Percentiles rank a stretch among this genome's conserved stretches.
phyloP scores from a whole-genome alignment of 495 filamentous ascomycete genomes.

The Hypoxylon fuscum region DNA sequence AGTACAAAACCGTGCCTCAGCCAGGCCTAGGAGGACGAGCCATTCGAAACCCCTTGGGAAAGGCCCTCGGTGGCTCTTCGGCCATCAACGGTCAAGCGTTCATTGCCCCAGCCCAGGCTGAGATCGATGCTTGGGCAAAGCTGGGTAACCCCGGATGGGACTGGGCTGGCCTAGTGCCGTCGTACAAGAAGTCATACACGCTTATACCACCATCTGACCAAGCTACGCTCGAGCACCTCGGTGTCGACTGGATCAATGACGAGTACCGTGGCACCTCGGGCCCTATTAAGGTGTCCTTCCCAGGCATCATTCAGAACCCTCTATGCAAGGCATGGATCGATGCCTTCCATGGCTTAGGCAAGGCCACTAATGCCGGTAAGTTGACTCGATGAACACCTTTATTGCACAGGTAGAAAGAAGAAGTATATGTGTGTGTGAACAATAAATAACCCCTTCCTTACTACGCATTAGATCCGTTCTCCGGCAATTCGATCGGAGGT shows the following conservation, averaged over 20 bases:
- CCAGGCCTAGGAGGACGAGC: conserved; percentile 45
- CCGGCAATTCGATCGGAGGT: conserved; percentile 52
- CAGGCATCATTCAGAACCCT: conserved; percentile 6
- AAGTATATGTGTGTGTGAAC: conserved; percentile 43
- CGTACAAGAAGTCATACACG: conserved; percentile 55
- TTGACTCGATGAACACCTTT: conserved; percentile 17
- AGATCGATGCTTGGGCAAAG: conserved; percentile 62
- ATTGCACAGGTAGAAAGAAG: too few relatives aligned
- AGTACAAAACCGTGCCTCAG: conserved; percentile 62
- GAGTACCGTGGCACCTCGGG: conserved; percentile 45
- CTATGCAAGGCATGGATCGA: conserved; percentile 37
- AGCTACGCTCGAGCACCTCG: conserved; percentile 43
- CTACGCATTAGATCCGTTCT: conserved; percentile 46
- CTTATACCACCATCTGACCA: conserved; percentile 36
- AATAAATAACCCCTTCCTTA: conserved; percentile 53
- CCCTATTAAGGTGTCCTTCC: conserved; percentile 52
- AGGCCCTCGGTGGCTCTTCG: conserved; percentile 61
- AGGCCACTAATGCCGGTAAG: conserved; percentile 33
- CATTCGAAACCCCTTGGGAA: conserved; percentile 61
- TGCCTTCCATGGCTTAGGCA: conserved; percentile 43
- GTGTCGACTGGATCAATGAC: conserved; percentile 45
- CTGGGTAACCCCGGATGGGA: conserved; percentile 65
- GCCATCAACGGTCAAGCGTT: conserved; percentile 60
- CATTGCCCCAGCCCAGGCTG: conserved; percentile 36
- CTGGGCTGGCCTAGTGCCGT: conserved; percentile 57